Evolutionary conservation across 306 rosid species (phyloP).

Genomic region (Cicer cuneatum): DNA sequence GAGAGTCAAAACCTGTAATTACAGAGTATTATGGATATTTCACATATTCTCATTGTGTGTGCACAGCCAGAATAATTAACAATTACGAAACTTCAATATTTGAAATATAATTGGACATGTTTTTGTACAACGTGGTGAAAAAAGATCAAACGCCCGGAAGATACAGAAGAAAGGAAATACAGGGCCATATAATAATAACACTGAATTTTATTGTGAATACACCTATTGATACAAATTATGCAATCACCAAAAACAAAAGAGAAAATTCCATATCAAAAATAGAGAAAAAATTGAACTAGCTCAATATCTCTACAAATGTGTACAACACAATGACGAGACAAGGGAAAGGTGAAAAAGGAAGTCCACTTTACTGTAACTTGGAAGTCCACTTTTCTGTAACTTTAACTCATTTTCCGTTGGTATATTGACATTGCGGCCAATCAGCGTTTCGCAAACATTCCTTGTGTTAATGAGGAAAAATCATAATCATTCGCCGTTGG

Average conservation of each 20-base stretch:
- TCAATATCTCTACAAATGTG: constrained; percentile 70
- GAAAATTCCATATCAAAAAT: constrained; percentile 8
- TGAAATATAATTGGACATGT: not conserved
- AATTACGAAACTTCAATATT: not conserved
- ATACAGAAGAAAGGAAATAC: constrained; percentile 8
- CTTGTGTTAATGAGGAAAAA: constrained; percentile 88
- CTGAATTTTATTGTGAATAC: constrained; percentile 50
- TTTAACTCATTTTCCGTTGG: constrained; percentile 58
- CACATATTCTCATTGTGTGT: not conserved
- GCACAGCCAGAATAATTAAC: not conserved
- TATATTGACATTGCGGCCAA: constrained; percentile 46
- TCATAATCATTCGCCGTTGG: constrained; percentile 71
- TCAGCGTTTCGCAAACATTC: constrained; percentile 78
- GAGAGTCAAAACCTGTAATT: no score
- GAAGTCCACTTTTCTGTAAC: constrained; percentile 51
- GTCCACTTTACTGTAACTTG: constrained; percentile 54
- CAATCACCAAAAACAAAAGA: constrained; percentile 52
- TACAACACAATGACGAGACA: constrained; percentile 62
- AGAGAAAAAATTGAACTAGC: constrained; percentile 51
- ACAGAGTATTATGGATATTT: not conserved
- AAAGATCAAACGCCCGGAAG: not conserved
- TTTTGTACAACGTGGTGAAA: not conserved
- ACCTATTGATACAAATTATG: constrained; percentile 67
- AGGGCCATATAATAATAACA: constrained; percentile 31
- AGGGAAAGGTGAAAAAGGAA: constrained; percentile 37